phyloP scores from a whole-genome alignment of 2,329 filamentous ascomycete species.

The Verticillium nonalfalfae region DNA sequence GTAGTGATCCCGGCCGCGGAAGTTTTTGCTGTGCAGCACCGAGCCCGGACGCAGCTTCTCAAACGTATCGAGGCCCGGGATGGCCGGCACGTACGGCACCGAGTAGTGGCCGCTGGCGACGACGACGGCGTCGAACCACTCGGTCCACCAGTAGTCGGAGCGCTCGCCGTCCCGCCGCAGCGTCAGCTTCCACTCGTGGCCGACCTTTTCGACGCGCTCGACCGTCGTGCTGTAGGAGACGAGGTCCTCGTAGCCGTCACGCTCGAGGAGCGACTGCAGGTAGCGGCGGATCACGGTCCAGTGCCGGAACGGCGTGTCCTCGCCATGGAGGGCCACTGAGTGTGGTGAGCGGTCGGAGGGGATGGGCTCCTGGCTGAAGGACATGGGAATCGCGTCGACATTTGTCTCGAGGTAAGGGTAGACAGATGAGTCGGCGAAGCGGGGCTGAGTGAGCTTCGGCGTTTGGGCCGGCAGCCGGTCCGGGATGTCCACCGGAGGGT shows the following conservation, averaged over 20 bases:
- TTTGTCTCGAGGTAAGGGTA: slow-evolving; percentile 63
- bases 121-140: slow-evolving; percentile 55
- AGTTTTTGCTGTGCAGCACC: slow-evolving; percentile 50
- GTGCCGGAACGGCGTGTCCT: slow-evolving; percentile 54
- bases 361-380: slow-evolving; percentile 51
- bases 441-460: slow-evolving; percentile 32
- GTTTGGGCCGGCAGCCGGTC: slow-evolving; percentile 36
- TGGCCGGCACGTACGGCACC: slow-evolving; percentile 48
- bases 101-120: slow-evolving; percentile 56
- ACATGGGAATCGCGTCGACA: slow-evolving; percentile 52
- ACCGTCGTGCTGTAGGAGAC: slow-evolving; percentile 55
- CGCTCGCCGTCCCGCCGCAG: slow-evolving; percentile 31
- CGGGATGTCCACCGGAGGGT: slow-evolving; percentile 41
- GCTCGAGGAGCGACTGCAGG: slow-evolving; percentile 42
- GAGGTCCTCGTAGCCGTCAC: slow-evolving; percentile 45
- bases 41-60: slow-evolving; percentile 38
- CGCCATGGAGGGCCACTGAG: slow-evolving; percentile 37
- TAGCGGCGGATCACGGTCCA: slow-evolving; percentile 52
- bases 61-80: slow-evolving; percentile 41
- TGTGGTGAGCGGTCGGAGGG: slow-evolving; percentile 25
- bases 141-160: slow-evolving; percentile 54
- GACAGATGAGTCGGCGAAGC: slow-evolving; percentile 51
- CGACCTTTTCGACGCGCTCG: slow-evolving; percentile 47
- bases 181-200: slow-evolving; percentile 44
- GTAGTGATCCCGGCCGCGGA: slow-evolving; percentile 37